Evolutionary conservation across 345 rosid species (phyloP), one percentile per base, ranked within the genome.

Genomic region (Anastatica hierochuntica): DNA sequence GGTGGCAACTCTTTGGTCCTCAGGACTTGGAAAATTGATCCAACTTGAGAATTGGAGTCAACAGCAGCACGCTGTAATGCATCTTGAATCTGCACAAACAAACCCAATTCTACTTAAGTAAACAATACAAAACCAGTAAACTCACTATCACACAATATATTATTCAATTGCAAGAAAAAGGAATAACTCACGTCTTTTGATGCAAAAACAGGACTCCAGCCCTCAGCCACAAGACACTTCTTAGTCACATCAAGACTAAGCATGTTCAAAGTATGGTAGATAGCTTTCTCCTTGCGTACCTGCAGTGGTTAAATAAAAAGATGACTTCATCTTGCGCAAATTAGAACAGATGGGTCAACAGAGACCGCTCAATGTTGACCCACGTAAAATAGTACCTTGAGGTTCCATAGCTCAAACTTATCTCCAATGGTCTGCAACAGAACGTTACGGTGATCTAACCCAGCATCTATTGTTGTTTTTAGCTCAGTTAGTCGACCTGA

Each of bases 221-320:
- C 96, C 68, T 92, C 98, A 62, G 76, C 94, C 31, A 79, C 98
- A 62, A 92, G 90, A 64, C 98, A 88, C 60, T 83, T 92, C 66
- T 88, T 92, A 31, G 95, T 83, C 69, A 88, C 97, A 65, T 92
- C 97, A 61, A 92, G 85, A 66, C 97, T 92, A 47, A 92, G 98
- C 97, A 88, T 83, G 75, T 88, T 85, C 60, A 92, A 72, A 29
- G 90, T 81, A 73, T 92, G 97, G 66, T 85, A 81, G 65, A 83
- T 54, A 26, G 96, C 81, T 74, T 85, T 92, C 67, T 92, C 98
- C 75, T 72, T 88, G 84, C 81, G 83, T 63, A 77, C 95, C 98
- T 88, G 72, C 70, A n/a, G n/a, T n/a, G n/a, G n/a, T n/a, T n/a
- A n/a, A n/a, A n/a, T n/a, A n/a, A n/a, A n/a, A n/a, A n/a, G n/a